Evolutionary conservation across 257 asterid genomes (phyloP).

Genomic region (Forsythia viridissima): DNA sequence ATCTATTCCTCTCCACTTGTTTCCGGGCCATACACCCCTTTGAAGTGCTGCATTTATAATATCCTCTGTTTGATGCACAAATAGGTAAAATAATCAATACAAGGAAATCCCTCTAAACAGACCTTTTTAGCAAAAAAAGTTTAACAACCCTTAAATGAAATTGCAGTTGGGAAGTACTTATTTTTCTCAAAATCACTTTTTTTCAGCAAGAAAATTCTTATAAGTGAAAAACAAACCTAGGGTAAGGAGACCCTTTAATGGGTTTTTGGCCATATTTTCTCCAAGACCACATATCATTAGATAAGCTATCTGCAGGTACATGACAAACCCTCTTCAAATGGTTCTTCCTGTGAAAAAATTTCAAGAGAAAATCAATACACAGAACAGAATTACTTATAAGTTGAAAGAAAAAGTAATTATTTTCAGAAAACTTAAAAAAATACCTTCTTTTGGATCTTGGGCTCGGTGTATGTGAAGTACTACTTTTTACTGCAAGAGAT

Average conservation of each 20-base stretch:
- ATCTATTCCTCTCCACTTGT: slow-evolving; percentile 63
- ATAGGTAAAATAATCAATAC: not conserved
- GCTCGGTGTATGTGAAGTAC: slow-evolving; percentile 4
- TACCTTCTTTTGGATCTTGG: slow-evolving; percentile 26
- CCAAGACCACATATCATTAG: slow-evolving; percentile 44
- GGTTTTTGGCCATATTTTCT: slow-evolving; percentile 52
- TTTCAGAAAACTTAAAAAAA: no score
- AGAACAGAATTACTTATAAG: not conserved
- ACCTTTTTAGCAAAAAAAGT: not conserved
- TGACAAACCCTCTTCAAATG: slow-evolving; percentile 28
- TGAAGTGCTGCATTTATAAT: slow-evolving; percentile 61
- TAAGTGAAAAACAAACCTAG: slow-evolving; percentile 29
- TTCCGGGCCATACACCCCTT: slow-evolving; percentile 67
- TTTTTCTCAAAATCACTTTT: not conserved
- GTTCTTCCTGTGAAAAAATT: slow-evolving; percentile 32
- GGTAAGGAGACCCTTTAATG: slow-evolving; percentile 46
- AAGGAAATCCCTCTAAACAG: not conserved
- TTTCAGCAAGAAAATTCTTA: not conserved
- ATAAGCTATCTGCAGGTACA: slow-evolving; percentile 27
- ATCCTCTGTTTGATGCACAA: slow-evolving; percentile 39
- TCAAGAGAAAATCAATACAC: not conserved
- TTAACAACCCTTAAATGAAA: not conserved
- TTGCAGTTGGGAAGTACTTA: not conserved
- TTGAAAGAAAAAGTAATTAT: not conserved
- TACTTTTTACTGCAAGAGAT: not conserved